Evolutionary conservation across 2,329 filamentous ascomycete species (phyloP).

Genomic region (Ceratocystis eucalypticola): DNA sequence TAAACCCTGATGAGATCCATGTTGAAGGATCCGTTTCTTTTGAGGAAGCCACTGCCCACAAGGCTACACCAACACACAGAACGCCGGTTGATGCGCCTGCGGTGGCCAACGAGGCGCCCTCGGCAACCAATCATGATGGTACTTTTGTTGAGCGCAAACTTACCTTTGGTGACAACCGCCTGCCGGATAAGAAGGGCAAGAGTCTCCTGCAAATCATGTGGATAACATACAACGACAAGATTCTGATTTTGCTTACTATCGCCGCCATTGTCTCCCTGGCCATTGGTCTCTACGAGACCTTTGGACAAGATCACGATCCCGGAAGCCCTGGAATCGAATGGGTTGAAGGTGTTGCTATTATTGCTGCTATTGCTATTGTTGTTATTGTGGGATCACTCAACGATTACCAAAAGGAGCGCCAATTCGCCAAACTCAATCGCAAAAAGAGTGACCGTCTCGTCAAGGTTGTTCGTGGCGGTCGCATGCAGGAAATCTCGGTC

Average conservation of each 20-base stretch:
- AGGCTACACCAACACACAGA: not conserved
- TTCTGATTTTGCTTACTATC: slow-evolving; percentile 56
- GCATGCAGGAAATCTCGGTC: slow-evolving; percentile 54
- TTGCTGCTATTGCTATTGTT: slow-evolving; percentile 65
- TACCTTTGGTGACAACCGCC: slow-evolving; percentile 56
- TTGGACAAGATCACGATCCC: slow-evolving; percentile 42
- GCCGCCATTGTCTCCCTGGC: slow-evolving; percentile 61
- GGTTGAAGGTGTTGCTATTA: slow-evolving; percentile 72
- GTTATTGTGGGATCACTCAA: slow-evolving; percentile 65
- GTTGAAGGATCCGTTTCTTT: slow-evolving; percentile 57
- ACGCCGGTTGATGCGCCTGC: slow-evolving; percentile 14
- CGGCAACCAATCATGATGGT: slow-evolving; percentile 22
- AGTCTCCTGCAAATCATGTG: slow-evolving; percentile 59
- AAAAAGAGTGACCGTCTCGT: slow-evolving; percentile 66
- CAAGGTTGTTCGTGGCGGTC: slow-evolving; percentile 59
- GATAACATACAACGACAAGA: slow-evolving; percentile 77
- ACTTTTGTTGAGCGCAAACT: slow-evolving; percentile 52
- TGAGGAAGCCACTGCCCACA: slow-evolving; percentile 45
- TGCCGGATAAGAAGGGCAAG: slow-evolving; percentile 64
- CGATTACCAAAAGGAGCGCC: slow-evolving; percentile 68
- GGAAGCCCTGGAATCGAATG: slow-evolving; percentile 52
- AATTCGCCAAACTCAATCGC: slow-evolving; percentile 65
- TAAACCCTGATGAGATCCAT: slow-evolving; percentile 61
- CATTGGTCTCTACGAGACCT: slow-evolving; percentile 62
- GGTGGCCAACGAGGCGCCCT: not conserved